Base-by-base conservation (phyloP, 768 basidiomycete species). In the Mycena olivaceomarginata region DNA sequence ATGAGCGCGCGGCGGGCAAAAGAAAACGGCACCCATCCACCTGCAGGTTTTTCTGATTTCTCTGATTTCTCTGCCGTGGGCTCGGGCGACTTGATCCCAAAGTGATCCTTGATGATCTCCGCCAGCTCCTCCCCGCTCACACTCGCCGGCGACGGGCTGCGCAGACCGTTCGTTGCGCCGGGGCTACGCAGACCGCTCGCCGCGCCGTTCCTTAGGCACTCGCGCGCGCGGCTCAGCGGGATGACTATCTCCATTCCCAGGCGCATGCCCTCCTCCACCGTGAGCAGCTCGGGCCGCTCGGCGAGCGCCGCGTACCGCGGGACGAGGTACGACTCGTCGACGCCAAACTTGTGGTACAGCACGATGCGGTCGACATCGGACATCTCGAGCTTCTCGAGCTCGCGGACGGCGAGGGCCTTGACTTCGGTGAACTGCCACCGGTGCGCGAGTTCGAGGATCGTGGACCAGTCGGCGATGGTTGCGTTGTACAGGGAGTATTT, bases 401-500 rank as follows among this genome's bases (percentile, higher is more conserved):
- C 91, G 0, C 91, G 90, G 1, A 93, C 88, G 1, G 91, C 92
- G 1, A 95, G 90, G 1, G 85, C 83, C 51, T 92, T 90, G 12
- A 94, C 89, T 56, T 92, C 89, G 4, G 76, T 71, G 77, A 95
- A 95, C 0, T 82, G 79, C 92, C 92, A 95, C 7, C 86, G 80
- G 31, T 90, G 86, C 0, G 94, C 90, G 0, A 95, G 90, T 1
- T 87, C 87, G 0, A 95, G 83, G 45, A 95, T 92, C 0, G 87
- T 85, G 0, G 87, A 84, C 94, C 94, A 95, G 22, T 89, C 88
- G 0, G 87, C 85, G 7, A 90, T 84, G 0, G 84, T 82, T 0
- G 91, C 88, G 0, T 90, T 85, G 71, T 94, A 93, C 12, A 90
- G 85, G 0, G 91, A 91, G 70, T 94, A 94, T 74, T 85, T 86